These are phyloP conservation scores for Lipomyces chichibuensis DNA, from an alignment of 805 yeast species.

Conservation along the genomic window DNA sequence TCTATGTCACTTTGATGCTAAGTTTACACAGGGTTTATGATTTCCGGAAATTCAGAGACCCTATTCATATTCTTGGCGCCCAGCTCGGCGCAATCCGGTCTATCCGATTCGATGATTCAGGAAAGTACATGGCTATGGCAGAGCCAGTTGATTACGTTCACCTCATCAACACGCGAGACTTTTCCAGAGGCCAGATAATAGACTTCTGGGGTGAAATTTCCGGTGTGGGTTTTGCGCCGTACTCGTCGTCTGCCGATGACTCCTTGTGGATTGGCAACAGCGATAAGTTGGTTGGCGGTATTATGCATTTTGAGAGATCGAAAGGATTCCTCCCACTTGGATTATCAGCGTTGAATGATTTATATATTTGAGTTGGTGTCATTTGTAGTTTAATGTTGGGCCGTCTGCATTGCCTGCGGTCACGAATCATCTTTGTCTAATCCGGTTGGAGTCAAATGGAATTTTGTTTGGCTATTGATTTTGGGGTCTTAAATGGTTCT, in stretches of 20 bases:
- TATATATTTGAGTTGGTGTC: neutral
- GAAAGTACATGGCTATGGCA: constrained; percentile 56
- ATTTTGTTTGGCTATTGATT: constrained; percentile 1
- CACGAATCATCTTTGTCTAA: neutral
- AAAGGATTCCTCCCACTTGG: constrained; percentile 2
- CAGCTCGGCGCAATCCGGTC: constrained; percentile 56
- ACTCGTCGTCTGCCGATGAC: constrained; percentile 13
- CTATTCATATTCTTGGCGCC: constrained; percentile 45
- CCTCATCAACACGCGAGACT: constrained; percentile 46
- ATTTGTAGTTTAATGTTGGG: neutral
- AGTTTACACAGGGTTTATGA: constrained; percentile 44
- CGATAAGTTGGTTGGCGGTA: constrained; percentile 62
- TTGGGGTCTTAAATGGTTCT: neutral
- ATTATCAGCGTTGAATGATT: neutral
- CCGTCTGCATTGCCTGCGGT: neutral
- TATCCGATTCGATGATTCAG: constrained; percentile 53
- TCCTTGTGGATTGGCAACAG: constrained; percentile 56
- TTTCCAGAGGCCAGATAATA: constrained; percentile 50
- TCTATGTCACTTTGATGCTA: constrained; percentile 39
- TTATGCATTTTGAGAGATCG: constrained; percentile 51
- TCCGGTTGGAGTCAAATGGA: neutral
- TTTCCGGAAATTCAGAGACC: constrained; percentile 43
- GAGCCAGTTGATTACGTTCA: constrained; percentile 65
- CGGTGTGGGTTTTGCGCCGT: constrained; percentile 52
- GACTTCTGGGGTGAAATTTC: constrained; percentile 62